Evolutionary conservation across 257 asterid genomes (phyloP), one percentile per base, ranked within the genome.

Genomic region (Anisodus acutangulus): DNA sequence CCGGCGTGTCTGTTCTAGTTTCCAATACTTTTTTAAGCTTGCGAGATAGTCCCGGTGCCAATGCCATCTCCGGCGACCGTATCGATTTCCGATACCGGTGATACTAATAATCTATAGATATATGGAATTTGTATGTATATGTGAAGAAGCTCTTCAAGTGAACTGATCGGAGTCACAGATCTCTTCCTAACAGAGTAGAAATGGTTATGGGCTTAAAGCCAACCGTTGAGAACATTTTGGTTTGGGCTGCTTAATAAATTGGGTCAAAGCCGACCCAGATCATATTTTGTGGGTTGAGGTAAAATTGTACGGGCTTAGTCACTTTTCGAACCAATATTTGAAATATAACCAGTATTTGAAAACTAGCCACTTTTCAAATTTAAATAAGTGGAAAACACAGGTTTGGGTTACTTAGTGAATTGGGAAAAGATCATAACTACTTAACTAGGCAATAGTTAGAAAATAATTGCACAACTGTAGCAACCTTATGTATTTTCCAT

Each of bases 11-110:
- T 22, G 97, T 94, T 79, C 98, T 98, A 83, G 99, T 96, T 82
- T 96, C 98, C 88, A 94, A 80, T 37, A 96, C 99, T 90, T 96
- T 96, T 94, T 96, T 96, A 91, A 96, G 97, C 95, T 96, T 96
- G 93, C 99, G 92, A 8, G 99, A 92, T 79, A 96, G 93, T 79
- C 99, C 99, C 90, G 99, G 99, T 87, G 99, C 99, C 92, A 96
- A 89, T 85, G 98, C 98, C 89, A 97, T 89, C 86, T 93, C 91
- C 78, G 95, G 4, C 45, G 4, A 53, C 81, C 63, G 26, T 22
- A 22, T 74, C 7, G 7, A 74, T 76, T 51, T 51, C 22, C 63
- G 7, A 13, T 26, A 4, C 63, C 0, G 15, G 8, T 10, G 3
- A 49, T 74, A 41, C 6, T 41, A 41, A 51, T 51, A 47, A 74